Evolutionary conservation across 768 basidiomycete genomes (phyloP).

Genomic region (Rubroboletus pulcherrimus): DNA sequence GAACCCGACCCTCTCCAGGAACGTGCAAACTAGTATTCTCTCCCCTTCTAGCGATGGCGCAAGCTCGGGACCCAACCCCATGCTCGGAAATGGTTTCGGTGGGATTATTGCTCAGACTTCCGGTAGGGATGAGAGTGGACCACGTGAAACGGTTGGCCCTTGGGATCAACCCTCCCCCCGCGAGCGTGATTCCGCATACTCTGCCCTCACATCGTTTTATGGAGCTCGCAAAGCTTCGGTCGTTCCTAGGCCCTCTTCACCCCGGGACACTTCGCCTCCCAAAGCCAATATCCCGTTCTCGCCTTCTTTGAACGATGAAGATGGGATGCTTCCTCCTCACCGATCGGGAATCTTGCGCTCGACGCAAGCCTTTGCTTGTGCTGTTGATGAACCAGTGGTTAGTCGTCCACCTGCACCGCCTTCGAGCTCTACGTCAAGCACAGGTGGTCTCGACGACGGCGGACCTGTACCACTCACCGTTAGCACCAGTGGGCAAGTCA

Average conservation of each 20-base stretch:
- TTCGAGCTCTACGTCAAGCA: slow-evolving; percentile 40
- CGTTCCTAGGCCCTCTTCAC: slow-evolving; percentile 26
- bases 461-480: slow-evolving; percentile 37
- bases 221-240: slow-evolving; percentile 22
- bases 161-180: slow-evolving; percentile 33
- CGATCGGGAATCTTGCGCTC: slow-evolving; percentile 29
- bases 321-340: slow-evolving; percentile 33
- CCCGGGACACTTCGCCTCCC: slow-evolving; percentile 26
- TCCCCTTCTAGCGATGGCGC: slow-evolving; percentile 21
- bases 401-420: slow-evolving; percentile 33
- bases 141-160: slow-evolving; percentile 29
- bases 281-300: slow-evolving; percentile 23
- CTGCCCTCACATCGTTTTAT: slow-evolving; percentile 27
- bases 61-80: slow-evolving; percentile 13
- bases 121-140: slow-evolving; percentile 21
- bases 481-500: slow-evolving; percentile 41
- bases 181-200: slow-evolving; percentile 28
- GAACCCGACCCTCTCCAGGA: slow-evolving; percentile 36
- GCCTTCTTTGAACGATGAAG: slow-evolving; percentile 25
- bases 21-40: slow-evolving; percentile 21
- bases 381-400: slow-evolving; percentile 24
- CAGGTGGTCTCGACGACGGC: slow-evolving; percentile 39
- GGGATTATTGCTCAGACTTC: slow-evolving; percentile 26
- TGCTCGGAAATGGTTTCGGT: slow-evolving; percentile 24
- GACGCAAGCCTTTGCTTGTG: slow-evolving; percentile 21